A percentile compares a stretch with the other conserved stretches of the same genome.
Conservation (phyloP, 225 moss, liverwort and hornwort genomes). For the Bryum argenteum region DNA sequence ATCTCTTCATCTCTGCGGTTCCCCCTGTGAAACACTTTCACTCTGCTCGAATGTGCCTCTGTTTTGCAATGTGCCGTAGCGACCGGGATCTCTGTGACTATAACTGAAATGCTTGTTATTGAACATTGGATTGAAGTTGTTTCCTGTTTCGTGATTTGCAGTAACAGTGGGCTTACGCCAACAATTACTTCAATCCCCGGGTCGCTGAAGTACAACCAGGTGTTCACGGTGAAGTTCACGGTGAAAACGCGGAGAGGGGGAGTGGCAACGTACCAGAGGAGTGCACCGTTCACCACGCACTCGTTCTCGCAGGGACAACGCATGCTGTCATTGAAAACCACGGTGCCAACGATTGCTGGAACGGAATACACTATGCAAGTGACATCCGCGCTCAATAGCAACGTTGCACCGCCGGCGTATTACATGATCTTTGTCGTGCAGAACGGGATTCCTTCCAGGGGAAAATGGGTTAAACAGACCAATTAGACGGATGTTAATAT, state of each 20-base stretch:
- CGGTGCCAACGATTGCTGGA: slow-evolving; percentile 14
- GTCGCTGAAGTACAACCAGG: slow-evolving; percentile 24
- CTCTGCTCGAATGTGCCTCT: background rate
- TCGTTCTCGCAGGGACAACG: slow-evolving; percentile 41
- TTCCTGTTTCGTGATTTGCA: slow-evolving; percentile 4
- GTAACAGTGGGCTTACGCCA: slow-evolving; percentile 25
- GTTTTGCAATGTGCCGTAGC: no score
- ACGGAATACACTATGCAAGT: slow-evolving; percentile 28
- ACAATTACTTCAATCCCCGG: slow-evolving; percentile 18
- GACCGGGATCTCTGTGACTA: no score
- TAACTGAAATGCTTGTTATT: no score
- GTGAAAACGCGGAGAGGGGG: slow-evolving; percentile 8
- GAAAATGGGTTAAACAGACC: slow-evolving; percentile 37
- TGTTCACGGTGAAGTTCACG: slow-evolving; percentile 28
- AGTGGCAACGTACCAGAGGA: slow-evolving; percentile 29
- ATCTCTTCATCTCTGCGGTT: background rate
- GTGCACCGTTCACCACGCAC: slow-evolving; percentile 43
- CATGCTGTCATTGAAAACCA: slow-evolving; percentile 25
- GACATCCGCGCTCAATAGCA: slow-evolving; percentile 23
- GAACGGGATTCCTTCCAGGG: slow-evolving; percentile 36
- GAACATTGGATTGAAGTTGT: background rate
- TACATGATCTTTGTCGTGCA: slow-evolving; percentile 37
- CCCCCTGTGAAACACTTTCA: background rate
- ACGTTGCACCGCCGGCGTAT: slow-evolving; percentile 32
- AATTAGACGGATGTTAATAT: background rate